phyloP scores from a whole-genome alignment of 169 alveolate species.

The Plasmodium falciparum region DNA sequence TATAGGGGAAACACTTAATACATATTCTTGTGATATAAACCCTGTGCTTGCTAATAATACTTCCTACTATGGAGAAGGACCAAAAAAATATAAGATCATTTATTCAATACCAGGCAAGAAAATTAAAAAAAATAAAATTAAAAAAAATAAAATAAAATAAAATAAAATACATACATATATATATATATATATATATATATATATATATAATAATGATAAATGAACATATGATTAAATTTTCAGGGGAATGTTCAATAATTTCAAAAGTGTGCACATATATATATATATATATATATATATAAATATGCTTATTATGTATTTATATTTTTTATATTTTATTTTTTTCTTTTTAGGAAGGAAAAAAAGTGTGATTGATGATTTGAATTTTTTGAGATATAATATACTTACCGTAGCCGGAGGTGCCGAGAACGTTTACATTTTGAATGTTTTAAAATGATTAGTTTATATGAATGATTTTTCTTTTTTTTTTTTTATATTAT shows the following conservation, averaged over 20 bases:
- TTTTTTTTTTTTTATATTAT: neutral
- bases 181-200: neutral
- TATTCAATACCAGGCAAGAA: conserved; percentile 21
- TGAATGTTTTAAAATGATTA: conserved; percentile 41
- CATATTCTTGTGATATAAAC: conserved; percentile 39
- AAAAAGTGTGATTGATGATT: conserved; percentile 40
- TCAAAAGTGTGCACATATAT: neutral
- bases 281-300: neutral
- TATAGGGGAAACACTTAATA: conserved; percentile 5
- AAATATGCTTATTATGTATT: neutral
- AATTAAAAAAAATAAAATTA: neutral
- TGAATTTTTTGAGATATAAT: conserved; percentile 50
- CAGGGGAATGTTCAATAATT: no score
- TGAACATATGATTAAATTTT: no score
- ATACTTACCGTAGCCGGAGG: conserved; percentile 63
- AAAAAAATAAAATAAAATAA: no score
- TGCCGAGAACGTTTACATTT: conserved; percentile 58
- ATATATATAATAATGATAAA: neutral
- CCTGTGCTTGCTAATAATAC: conserved; percentile 33
- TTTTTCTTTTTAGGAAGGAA: conserved; percentile 38
- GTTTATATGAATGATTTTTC: neutral
- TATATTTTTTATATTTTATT: neutral
- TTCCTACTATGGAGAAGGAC: conserved; percentile 23
- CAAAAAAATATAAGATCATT: conserved; percentile 28
- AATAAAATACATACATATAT: no score